Base-by-base conservation (phyloP, 345 rosid genomes). In the Lagerstroemia speciosa region DNA sequence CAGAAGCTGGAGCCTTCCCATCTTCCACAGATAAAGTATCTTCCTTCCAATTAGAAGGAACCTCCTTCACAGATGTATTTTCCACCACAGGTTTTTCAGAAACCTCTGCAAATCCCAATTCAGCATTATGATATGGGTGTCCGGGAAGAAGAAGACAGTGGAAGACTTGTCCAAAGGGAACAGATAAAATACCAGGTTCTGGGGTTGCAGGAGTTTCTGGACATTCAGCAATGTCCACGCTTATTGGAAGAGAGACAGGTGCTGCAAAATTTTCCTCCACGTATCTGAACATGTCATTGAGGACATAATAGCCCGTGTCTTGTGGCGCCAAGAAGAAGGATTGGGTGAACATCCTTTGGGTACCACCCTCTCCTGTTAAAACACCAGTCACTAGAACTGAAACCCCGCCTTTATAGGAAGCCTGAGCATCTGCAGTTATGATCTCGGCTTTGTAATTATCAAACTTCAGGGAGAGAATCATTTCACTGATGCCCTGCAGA, bases 311-410 rank as follows among this genome's bases (percentile, higher is more conserved):
- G 34, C 92, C 85, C 62, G 67, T 69, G 33, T 83, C 73, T 68
- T 84, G 86, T 6, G 92, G 89, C 15, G 92, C 94, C 46, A 92
- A 83, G 71, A 92, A 89, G 81, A 92, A 89, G 27, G 83, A 62
- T 46, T 87, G 96, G 0, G 81, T 69, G 68, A 92, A 87, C 69
- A 71, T 85, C 74, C 72, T 86, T 17, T 70, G 76, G 65, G 67
- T 64, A 57, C 81, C 65, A 27, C 86, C 84, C 72, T 83, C 76
- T 50, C 80, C 88, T 12, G 68, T 78, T 71, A 91, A 76, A 60
- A 69, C 79, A 72, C 98, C 92, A 20, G 87, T 84, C 9, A 92
- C 92, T n/a, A 89, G 64, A 71, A 87, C 91, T 37, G 77, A 72
- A 67, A 89, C 81, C 15, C 87, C 92, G 14, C 74, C 71, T 22